phyloP scores from a whole-genome alignment of 148 eudicot genomes.

The Rhododendron vialii region DNA sequence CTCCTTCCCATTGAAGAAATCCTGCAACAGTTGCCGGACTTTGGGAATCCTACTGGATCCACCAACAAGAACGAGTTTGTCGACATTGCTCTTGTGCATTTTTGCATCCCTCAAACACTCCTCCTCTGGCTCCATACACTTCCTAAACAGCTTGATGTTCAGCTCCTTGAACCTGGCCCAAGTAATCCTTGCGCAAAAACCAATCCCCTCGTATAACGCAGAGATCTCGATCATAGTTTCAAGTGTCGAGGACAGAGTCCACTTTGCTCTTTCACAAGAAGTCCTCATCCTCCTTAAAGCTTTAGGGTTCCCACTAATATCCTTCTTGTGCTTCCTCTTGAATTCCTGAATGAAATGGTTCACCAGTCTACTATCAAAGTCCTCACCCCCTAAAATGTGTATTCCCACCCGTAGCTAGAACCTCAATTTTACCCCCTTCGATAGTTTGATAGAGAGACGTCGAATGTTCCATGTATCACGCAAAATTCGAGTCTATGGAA shows the following conservation, averaged over 20 bases:
- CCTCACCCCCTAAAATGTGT: neutral
- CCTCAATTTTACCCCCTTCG: neutral
- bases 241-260: too few species aligned
- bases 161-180: constrained; percentile 27
- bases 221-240: too few species aligned
- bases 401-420: neutral
- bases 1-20: too few species aligned
- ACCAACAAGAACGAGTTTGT: neutral
- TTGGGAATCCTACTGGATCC: too few species aligned
- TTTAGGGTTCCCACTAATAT: neutral
- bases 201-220: too few species aligned
- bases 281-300: too few species aligned
- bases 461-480: too few species aligned
- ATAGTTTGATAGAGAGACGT: too few species aligned
- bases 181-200: neutral
- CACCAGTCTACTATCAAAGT: neutral
- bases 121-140: constrained; percentile 57
- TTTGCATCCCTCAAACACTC: constrained; percentile 21
- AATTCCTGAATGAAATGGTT: neutral
- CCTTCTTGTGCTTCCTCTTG: neutral
- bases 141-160: constrained; percentile 54
- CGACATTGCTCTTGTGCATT: constrained; percentile 18
- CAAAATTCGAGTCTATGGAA: too few species aligned
- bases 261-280: too few species aligned
- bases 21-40: too few species aligned